A percentile compares a stretch with the other conserved stretches of the same genome.
Evolutionary conservation across 345 rosid genomes (phyloP).

Genomic region (Euphorbia tirucalli): DNA sequence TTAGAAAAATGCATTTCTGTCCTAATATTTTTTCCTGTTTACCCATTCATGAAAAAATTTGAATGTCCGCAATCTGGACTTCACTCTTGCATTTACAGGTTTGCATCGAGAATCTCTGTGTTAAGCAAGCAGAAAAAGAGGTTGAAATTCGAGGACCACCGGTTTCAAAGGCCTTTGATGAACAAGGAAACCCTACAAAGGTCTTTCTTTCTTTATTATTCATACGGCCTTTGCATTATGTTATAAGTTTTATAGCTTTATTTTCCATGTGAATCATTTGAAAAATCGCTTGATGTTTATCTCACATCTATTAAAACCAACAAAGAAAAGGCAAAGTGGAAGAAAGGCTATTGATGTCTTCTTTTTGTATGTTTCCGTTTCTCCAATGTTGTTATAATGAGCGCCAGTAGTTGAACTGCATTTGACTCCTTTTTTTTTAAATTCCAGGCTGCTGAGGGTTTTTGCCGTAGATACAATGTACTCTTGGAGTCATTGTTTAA

Average conservation of each 20-base stretch:
- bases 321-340: not conserved
- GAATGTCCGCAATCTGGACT: conserved; percentile 10
- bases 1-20: not conserved
- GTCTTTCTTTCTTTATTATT: conserved; percentile 40
- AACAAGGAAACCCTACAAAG: conserved; percentile 88
- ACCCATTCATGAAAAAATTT: not conserved
- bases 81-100: conserved; percentile 47
- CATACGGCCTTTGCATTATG: not conserved
- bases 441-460: conserved; percentile 91
- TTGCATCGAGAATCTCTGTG: conserved; percentile 50
- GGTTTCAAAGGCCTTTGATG: conserved; percentile 82
- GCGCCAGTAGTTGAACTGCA: conserved; percentile 5
- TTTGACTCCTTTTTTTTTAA: conserved; percentile 16
- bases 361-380: conserved; percentile 4
- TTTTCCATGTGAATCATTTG: not conserved
- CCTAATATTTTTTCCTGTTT: not conserved
- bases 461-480: conserved; percentile 75
- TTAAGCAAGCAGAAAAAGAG: conserved; percentile 75
- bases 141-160: conserved; percentile 96
- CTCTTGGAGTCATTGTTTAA: conserved; percentile 54
- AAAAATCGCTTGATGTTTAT: not conserved
- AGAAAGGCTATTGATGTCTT: not conserved
- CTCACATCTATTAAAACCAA: not conserved
- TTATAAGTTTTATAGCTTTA: not conserved
- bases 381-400: not conserved